Evolutionary conservation across 2,329 filamentous ascomycete genomes (phyloP), one percentile per base, ranked within the genome.

Genomic region (Periconia macrospinosa): DNA sequence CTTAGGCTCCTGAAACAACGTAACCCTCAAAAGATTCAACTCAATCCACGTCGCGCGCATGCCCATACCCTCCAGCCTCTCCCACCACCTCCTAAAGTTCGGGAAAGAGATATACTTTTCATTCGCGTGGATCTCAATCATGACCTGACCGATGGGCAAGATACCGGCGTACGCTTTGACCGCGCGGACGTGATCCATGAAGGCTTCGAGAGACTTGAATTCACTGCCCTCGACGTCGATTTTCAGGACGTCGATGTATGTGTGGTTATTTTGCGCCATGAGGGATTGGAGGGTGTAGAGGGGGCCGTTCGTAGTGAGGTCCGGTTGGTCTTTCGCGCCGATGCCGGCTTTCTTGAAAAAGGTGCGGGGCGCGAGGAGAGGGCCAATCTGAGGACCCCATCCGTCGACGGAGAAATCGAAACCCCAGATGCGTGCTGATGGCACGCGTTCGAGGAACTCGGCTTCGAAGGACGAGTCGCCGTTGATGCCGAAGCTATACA

Each of bases 21-120:
- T 70, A 30, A 71, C 62, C 14, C 67, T 65, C 54, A 71, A 65
- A 1, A 71, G 61, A 41, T 71, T 71, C 3, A 71, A 63, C 55
- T 71, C 68, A 53, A 71, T 66, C 68, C 68, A 71, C 13, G 62
- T 63, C 6, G 68, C 67, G 14, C 68, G 60, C 68, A 71, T 71
- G 15, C 68, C 68, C 68, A 71, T 68, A 18, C 55, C 60, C 58
- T 71, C 68, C 19, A 71, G 51, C 17, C 68, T 53, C 57, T 70
- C 66, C 68, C 68, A 71, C 68, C 68, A 71, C n/a, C 42, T 60
- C 27, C 60, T 53, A 50, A 70, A 70, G 19, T 66, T 58, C 9
- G 53, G 57, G 53, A 70, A 71, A 45, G 63, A 60, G 8, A 70
- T 60, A 46, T 23, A 63, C 61, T 56, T 50, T 10, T 67, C 61